These are phyloP conservation scores for Xylaria digitata DNA, from an alignment of 2,329 filamentous ascomycete species.

Conservation along the genomic window DNA sequence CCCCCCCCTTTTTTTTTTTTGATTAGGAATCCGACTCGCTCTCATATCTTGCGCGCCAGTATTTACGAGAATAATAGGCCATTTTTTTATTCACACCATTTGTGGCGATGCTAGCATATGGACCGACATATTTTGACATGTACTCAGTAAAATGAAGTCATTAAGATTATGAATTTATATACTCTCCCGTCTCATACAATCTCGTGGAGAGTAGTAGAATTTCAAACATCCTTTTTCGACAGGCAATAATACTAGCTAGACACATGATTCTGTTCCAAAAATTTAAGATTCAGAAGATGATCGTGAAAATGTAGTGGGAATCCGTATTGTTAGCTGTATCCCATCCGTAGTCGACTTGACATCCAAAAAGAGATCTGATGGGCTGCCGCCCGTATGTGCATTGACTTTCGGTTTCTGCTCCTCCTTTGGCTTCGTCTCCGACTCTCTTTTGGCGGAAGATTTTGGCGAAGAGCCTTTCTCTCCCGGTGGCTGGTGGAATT, in stretches of 20 bases:
- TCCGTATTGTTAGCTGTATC: constrained; percentile 68
- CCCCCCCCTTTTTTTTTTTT: too few relatives aligned
- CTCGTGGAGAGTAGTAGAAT: neutral
- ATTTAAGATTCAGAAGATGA: constrained; percentile 38
- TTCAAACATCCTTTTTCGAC: neutral
- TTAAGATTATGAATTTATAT: constrained; percentile 1
- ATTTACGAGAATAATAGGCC: neutral
- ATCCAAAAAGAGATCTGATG: constrained; percentile 67
- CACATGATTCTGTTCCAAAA: neutral
- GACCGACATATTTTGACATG: neutral
- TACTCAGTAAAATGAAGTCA: neutral
- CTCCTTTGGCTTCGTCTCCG: constrained; percentile 42
- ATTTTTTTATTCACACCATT: neutral
- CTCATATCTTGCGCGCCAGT: too few relatives aligned
- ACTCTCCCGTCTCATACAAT: neutral
- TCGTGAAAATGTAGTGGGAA: constrained; percentile 65
- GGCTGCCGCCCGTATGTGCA: constrained; percentile 56
- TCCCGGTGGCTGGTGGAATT: constrained; percentile 57
- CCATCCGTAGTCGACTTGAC: constrained; percentile 67
- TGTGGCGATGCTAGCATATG: neutral
- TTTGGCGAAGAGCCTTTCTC: constrained; percentile 35
- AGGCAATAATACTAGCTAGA: neutral
- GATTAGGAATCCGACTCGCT: too few relatives aligned
- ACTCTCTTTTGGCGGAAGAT: constrained; percentile 1
- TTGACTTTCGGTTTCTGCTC: constrained; percentile 47